phyloP scores from a whole-genome alignment of 2,329 filamentous ascomycete genomes.

The Penicillium verrucosum region DNA sequence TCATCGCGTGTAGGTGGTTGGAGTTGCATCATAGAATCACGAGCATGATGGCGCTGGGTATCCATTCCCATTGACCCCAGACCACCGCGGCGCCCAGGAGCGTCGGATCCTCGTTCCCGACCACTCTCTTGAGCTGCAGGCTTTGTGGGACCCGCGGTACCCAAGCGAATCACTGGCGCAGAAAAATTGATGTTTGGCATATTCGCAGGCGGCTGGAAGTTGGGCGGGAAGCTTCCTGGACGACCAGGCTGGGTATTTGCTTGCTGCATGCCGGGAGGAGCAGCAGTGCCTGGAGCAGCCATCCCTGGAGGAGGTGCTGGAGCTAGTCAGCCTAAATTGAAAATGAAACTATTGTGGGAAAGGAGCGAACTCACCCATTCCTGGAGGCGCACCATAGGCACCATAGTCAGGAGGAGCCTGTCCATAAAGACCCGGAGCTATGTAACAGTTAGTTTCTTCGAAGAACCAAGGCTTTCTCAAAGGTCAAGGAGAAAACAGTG shows the following conservation, averaged over 20 bases:
- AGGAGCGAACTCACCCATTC: slow-evolving; percentile 63
- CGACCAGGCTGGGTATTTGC: slow-evolving; percentile 71
- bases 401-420: slow-evolving; percentile 72
- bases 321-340: slow-evolving; percentile 18
- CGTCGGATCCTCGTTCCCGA: slow-evolving; percentile 45
- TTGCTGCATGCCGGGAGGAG: slow-evolving; percentile 74
- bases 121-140: slow-evolving; percentile 47
- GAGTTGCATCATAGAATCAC: slow-evolving; percentile 68
- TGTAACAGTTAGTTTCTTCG: slow-evolving; percentile 10
- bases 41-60: slow-evolving; percentile 62
- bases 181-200: slow-evolving; percentile 99
- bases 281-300: slow-evolving; percentile 73
- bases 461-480: not conserved
- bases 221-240: slow-evolving; percentile 73
- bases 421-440: slow-evolving; percentile 60
- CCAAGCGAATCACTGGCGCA: slow-evolving; percentile 90
- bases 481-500: not conserved
- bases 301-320: slow-evolving; percentile 75
- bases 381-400: slow-evolving; percentile 71
- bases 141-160: slow-evolving; percentile 68
- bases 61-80: slow-evolving; percentile 63
- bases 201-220: slow-evolving; percentile 84
- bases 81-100: slow-evolving; percentile 53
- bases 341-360: not conserved
- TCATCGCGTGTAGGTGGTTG: slow-evolving; percentile 86